A percentile compares a stretch with the other conserved stretches of the same genome.
Evolutionary conservation across 202 grass and related monocot species (phyloP).

Genomic region (Setaria viridis): DNA sequence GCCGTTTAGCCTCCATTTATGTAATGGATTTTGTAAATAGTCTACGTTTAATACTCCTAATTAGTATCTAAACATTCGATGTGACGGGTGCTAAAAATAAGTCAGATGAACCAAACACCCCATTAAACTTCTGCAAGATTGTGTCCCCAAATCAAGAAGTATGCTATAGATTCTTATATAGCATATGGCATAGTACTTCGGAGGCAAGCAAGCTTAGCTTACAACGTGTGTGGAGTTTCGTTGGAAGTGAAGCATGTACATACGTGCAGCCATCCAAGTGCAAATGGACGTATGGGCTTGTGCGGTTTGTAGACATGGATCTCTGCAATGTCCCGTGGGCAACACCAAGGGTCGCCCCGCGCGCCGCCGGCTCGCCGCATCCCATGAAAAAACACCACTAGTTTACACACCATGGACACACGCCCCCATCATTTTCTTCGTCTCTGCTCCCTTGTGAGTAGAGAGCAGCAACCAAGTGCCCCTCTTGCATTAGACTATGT

Average conservation of each 20-base stretch:
- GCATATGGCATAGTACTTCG: no score
- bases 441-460: background rate
- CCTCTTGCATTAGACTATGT: background rate
- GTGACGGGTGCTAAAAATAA: no score
- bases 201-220: no score
- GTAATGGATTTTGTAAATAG: no score
- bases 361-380: conserved; percentile 4
- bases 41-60: no score
- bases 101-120: no score
- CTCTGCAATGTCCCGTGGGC: background rate
- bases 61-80: no score
- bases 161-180: background rate
- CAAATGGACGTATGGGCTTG: background rate
- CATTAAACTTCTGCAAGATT: background rate
- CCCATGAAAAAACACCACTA: background rate
- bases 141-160: background rate
- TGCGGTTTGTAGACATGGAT: background rate
- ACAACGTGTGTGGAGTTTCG: background rate
- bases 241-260: background rate
- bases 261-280: background rate
- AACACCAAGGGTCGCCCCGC: background rate
- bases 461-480: background rate
- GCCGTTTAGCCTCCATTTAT: no score
- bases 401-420: background rate
- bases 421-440: background rate